These are phyloP conservation scores for Cylindrodendrum hubeiense DNA, from an alignment of 2,329 filamentous ascomycete species.

Conservation along the genomic window DNA sequence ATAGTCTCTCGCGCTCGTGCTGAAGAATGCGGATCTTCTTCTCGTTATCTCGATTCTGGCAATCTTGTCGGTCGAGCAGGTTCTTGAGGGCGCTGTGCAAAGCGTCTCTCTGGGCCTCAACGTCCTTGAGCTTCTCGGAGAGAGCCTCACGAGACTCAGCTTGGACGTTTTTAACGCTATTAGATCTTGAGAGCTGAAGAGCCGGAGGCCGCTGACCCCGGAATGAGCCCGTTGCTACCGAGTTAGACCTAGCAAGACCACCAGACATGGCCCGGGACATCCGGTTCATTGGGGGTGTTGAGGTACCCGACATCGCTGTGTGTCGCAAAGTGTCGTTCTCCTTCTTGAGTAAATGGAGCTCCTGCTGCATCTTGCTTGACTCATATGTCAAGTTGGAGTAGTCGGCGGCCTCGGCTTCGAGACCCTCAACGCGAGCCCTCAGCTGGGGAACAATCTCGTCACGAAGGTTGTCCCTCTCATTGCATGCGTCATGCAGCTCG, in stretches of 20 bases:
- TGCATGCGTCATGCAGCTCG: slow-evolving; percentile 84
- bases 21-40: slow-evolving; percentile 85
- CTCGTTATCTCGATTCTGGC: slow-evolving; percentile 84
- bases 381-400: slow-evolving; percentile 83
- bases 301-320: slow-evolving; percentile 43
- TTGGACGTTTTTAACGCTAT: slow-evolving; percentile 63
- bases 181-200: slow-evolving; percentile 69
- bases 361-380: slow-evolving; percentile 87
- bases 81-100: slow-evolving; percentile 89
- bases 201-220: slow-evolving; percentile 53
- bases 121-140: slow-evolving; percentile 87
- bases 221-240: slow-evolving; percentile 68
- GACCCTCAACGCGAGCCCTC: slow-evolving; percentile 79
- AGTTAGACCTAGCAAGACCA: slow-evolving; percentile 75
- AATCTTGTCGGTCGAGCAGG: slow-evolving; percentile 86
- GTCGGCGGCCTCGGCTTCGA: slow-evolving; percentile 80
- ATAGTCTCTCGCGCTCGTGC: slow-evolving; percentile 79
- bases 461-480: slow-evolving; percentile 91
- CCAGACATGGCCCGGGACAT: slow-evolving; percentile 52
- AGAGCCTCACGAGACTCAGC: slow-evolving; percentile 75
- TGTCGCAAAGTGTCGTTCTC: slow-evolving; percentile 73
- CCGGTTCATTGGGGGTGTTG: slow-evolving; percentile 40
- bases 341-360: slow-evolving; percentile 77
- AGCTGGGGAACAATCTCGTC: slow-evolving; percentile 89
- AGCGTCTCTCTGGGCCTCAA: slow-evolving; percentile 93